These are phyloP conservation scores for Polyporus tsugae DNA, from an alignment of 1,284 basidiomycete genomes.

Conservation along the genomic window DNA sequence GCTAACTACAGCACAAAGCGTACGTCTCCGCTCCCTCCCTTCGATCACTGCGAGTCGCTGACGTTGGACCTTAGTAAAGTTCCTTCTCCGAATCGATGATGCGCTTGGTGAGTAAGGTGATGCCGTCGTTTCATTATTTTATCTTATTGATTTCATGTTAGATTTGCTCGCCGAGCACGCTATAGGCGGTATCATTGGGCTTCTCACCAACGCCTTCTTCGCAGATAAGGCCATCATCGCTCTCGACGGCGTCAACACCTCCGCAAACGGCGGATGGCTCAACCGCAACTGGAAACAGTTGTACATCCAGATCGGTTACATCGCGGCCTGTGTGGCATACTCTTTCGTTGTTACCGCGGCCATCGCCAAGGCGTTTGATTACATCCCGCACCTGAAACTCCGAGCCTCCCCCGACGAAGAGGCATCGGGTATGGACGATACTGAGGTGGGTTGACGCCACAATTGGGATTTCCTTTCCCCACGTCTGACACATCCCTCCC, in stretches of 20 bases:
- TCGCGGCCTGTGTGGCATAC: slow-evolving; percentile 73
- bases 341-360: slow-evolving; percentile 74
- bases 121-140: neutral
- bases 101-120: slow-evolving; percentile 56
- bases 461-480: neutral
- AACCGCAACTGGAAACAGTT: slow-evolving; percentile 79
- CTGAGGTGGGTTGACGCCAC: slow-evolving; percentile 62
- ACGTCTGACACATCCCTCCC: neutral
- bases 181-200: slow-evolving; percentile 87
- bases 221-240: slow-evolving; percentile 69
- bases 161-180: slow-evolving; percentile 94
- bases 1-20: slow-evolving; percentile 92
- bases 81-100: slow-evolving; percentile 77
- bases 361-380: slow-evolving; percentile 75
- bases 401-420: slow-evolving; percentile 81
- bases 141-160: slow-evolving; percentile 9
- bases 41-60: slow-evolving; percentile 21
- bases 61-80: slow-evolving; percentile 60
- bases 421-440: slow-evolving; percentile 88
- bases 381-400: slow-evolving; percentile 81
- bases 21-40: slow-evolving; percentile 49
- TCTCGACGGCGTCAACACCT: slow-evolving; percentile 80
- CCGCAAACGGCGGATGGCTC: slow-evolving; percentile 75
- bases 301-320: slow-evolving; percentile 87
- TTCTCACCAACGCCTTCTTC: slow-evolving; percentile 84